These are phyloP conservation scores for Leishmania lainsoni DNA, from an alignment of 208 protist genomes.

Conservation along the genomic window DNA sequence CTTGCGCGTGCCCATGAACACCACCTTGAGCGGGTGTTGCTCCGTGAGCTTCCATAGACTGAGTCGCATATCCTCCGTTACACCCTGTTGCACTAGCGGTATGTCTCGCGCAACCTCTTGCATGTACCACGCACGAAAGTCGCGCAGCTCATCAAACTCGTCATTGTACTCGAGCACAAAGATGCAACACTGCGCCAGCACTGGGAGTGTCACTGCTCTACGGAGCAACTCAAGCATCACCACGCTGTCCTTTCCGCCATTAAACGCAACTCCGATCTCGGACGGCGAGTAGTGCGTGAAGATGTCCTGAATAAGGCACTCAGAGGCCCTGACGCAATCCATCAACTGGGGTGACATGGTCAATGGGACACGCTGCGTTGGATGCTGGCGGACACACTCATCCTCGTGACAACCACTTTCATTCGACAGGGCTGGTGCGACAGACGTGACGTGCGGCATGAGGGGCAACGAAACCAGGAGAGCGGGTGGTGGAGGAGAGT, in stretches of 20 bases:
- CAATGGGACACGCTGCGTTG: neutral
- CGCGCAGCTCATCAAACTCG: conserved; percentile 78
- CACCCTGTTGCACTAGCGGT: conserved; percentile 33
- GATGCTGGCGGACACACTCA: neutral
- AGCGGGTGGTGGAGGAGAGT: neutral
- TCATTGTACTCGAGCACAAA: conserved; percentile 63
- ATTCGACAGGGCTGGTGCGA: neutral
- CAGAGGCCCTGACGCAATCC: conserved; percentile 7
- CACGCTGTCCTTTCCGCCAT: conserved; percentile 91
- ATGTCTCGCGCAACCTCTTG: conserved; percentile 30
- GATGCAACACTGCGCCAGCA: conserved; percentile 44
- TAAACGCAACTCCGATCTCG: conserved; percentile 87
- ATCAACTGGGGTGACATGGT: conserved; percentile 12
- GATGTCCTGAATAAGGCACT: conserved; percentile 48
- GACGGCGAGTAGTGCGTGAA: conserved; percentile 38
- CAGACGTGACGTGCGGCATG: conserved; percentile 1
- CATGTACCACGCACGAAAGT: conserved; percentile 67
- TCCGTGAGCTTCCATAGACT: conserved; percentile 58
- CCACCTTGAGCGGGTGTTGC: conserved; percentile 49
- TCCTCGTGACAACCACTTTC: neutral
- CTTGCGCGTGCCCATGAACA: conserved; percentile 88
- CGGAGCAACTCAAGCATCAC: conserved; percentile 82
- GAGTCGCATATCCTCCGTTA: conserved; percentile 46
- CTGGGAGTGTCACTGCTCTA: conserved; percentile 41
- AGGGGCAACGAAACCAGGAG: neutral